Evolutionary conservation across 1,284 basidiomycete genomes (phyloP), one percentile per base, ranked within the genome.

Genomic region (Puccinia triticina): DNA sequence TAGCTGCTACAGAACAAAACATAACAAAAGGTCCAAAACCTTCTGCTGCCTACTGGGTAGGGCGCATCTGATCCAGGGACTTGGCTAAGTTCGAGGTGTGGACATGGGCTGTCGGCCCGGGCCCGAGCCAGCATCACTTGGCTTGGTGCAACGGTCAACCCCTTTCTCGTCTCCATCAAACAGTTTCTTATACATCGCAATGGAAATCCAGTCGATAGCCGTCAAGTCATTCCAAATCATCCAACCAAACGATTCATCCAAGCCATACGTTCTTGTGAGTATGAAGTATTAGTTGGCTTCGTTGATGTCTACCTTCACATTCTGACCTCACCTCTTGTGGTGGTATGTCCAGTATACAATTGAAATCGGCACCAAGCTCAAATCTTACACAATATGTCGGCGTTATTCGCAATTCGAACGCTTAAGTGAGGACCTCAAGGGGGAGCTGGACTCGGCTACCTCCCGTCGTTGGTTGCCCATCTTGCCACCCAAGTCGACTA

Each of bases 351-450:
- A 81, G 78, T 81, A 73, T 48, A n/a, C 50, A 43, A 81, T 81
- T 26, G 78, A 81, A 71, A 73, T 81, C 43, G 57, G 50, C 37
- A 81, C 78, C 18, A 81, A 72, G 43, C 48, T 81, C 16, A 81
- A 81, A 55, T 61, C 69, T 5, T 81, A 81, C 69, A 50, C 40
- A 21, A 46, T 81, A 11, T 37, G 34, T 59, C 78, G 78, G 21
- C 78, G 78, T 23, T 81, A 81, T 50, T 81, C 78, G 8, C 69
- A 81, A 48, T 81, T 81, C 46, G 78, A 73, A 61, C 55, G 69
- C 37, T 50, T 81, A 26, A 23, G 55, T 48, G 11, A 26, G 1
- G 67, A 57, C 8, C 50, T 81, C 23, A 61, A 61, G 26, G 4
- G 43, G 14, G 69, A 81, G 57, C 69, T 81, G 23, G 69, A 64